These are phyloP conservation scores for Saturnispora silvae DNA, from an alignment of 805 yeast genomes.

Conservation along the genomic window DNA sequence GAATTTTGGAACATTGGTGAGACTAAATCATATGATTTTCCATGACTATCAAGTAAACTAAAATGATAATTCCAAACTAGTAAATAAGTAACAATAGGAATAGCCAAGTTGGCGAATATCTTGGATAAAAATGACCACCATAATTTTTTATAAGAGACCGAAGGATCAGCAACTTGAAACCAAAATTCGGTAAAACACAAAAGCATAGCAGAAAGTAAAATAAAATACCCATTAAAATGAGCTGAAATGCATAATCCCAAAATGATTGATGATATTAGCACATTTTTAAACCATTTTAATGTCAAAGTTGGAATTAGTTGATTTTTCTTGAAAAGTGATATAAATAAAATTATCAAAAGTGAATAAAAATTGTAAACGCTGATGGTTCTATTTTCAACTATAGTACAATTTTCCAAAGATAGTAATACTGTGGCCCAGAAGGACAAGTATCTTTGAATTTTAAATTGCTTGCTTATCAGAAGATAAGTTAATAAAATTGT, in stretches of 20 bases:
- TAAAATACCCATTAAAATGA: slow-evolving; percentile 60
- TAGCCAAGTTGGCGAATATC: slow-evolving; percentile 31
- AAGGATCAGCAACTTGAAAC: slow-evolving; percentile 60
- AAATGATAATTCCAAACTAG: slow-evolving; percentile 51
- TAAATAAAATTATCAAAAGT: slow-evolving; percentile 35
- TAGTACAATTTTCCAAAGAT: slow-evolving; percentile 52
- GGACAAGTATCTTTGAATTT: slow-evolving; percentile 42
- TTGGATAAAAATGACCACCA: slow-evolving; percentile 32
- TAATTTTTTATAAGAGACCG: slow-evolving; percentile 31
- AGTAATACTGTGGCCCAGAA: slow-evolving; percentile 41
- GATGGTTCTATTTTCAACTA: slow-evolving; percentile 49
- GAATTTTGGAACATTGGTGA: slow-evolving; percentile 59
- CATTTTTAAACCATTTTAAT: slow-evolving; percentile 40
- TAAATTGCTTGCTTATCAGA: slow-evolving; percentile 40
- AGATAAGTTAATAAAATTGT: slow-evolving; percentile 43
- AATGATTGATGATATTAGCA: slow-evolving; percentile 37
- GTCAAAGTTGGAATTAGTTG: slow-evolving; percentile 33
- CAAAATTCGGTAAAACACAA: slow-evolving; percentile 39
- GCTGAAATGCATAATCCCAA: slow-evolving; percentile 51
- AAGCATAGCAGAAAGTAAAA: slow-evolving; percentile 24
- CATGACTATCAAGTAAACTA: slow-evolving; percentile 33
- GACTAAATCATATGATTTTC: slow-evolving; percentile 53
- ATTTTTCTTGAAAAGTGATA: slow-evolving; percentile 20
- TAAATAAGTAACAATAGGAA: slow-evolving; percentile 53
- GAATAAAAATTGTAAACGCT: slow-evolving; percentile 36